These are phyloP conservation scores for Spirogloea muscicola DNA, from an alignment of 139 green algal genomes.

Conservation along the genomic window DNA sequence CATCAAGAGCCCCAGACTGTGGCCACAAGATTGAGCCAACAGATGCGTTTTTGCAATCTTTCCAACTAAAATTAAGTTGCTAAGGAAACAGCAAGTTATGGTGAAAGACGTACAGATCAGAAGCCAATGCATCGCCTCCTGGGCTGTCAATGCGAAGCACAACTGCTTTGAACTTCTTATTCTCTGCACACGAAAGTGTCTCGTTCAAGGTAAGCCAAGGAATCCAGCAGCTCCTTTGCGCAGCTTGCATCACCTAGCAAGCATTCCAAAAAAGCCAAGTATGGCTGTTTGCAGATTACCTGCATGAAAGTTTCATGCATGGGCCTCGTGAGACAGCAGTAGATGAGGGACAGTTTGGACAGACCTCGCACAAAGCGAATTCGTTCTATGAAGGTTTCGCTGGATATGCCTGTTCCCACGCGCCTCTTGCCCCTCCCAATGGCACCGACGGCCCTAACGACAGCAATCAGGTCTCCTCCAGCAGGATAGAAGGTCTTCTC, in stretches of 20 bases:
- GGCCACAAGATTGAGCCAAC: no score
- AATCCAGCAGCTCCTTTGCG: no score
- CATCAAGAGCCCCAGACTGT: not conserved
- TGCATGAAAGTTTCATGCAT: no score
- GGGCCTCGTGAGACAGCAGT: no score
- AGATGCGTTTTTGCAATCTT: no score
- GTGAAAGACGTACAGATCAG: constrained; percentile 72
- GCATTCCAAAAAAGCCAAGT: no score
- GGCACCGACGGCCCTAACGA: constrained; percentile 73
- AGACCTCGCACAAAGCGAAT: constrained; percentile 48
- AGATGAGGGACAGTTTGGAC: no score
- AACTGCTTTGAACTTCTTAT: constrained; percentile 64
- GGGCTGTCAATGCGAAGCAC: constrained; percentile 86
- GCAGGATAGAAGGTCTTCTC: not conserved
- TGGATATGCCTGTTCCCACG: constrained; percentile 50
- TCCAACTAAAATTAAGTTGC: no score
- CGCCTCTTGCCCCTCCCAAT: constrained; percentile 50
- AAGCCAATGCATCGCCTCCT: constrained; percentile 86
- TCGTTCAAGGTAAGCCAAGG: no score
- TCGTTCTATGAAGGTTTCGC: constrained; percentile 56
- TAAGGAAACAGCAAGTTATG: no score
- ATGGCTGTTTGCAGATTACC: no score
- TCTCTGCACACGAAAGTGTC: not conserved
- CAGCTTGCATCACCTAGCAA: no score
- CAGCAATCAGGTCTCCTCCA: constrained; percentile 58